Evolutionary conservation across 345 rosid genomes (phyloP), one percentile per base, ranked within the genome.

Genomic region (Carallia brachiata): DNA sequence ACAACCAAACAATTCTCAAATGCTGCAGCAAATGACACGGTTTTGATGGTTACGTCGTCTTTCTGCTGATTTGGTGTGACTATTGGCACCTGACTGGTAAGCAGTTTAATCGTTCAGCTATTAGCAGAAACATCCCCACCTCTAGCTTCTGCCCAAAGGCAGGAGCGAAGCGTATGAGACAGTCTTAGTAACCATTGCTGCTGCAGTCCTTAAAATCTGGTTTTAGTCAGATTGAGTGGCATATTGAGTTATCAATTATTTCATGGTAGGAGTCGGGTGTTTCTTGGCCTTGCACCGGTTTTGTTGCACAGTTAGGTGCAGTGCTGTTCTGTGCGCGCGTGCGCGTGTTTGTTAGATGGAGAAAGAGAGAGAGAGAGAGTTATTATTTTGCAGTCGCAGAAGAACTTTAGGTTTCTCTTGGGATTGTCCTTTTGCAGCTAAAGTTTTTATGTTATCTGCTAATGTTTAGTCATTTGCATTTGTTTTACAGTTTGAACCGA

Each of bases 1-100:
- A 39, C 97, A 89, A 71, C 75, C 88, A 73, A 72, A 84, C 7
- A 67, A 80, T 73, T 79, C 93, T 76, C 99, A 86, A 75, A 86
- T 91, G 86, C 81, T 88, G 79, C 94, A 84, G 80, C 97, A 85
- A 65, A 82, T 89, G 73, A 91, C 97, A 53, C 95, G 92, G 36
- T 95, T 85, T 78, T 88, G 82, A 84, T 50, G 57, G 73, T 69
- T 64, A 36, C 28, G 48, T 67, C 57, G 75, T 62, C 54, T 62
- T 63, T 64, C 36, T 28, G 48, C 62, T 66, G 69, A 65, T 44
- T 54, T 65, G 36, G 5, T 65, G 30, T 30, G 55, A 48, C 52
- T 48, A 23, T 62, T 36, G 56, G 70, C 44, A 55, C 67, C 57
- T 58, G 62, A 27, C 34, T 69, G 78, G 86, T 82, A 71, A 72